Percentiles rank a stretch among this genome's conserved stretches.
These are phyloP conservation scores for Aureobasidium lini DNA, from an alignment of 2,329 filamentous ascomycete species.

Conservation along the genomic window DNA sequence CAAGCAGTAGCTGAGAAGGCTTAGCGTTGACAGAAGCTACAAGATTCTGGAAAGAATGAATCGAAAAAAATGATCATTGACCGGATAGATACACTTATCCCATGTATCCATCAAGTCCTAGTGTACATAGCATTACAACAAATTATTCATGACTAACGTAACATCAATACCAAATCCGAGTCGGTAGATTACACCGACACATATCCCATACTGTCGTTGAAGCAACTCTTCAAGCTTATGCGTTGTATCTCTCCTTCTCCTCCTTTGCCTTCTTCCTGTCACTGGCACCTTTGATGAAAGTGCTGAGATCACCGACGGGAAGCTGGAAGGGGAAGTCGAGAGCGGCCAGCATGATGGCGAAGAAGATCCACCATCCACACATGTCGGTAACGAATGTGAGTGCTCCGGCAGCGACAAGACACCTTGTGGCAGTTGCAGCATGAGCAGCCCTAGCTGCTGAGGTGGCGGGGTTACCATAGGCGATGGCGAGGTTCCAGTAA, in stretches of 20 bases:
- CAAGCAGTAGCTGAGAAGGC: too few relatives aligned
- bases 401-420: constrained; percentile 39
- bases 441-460: constrained; percentile 20
- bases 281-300: constrained; percentile 38
- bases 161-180: not conserved
- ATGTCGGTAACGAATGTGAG: constrained; percentile 42
- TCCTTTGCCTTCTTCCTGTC: constrained; percentile 27
- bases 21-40: too few relatives aligned
- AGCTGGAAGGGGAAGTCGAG: constrained; percentile 47
- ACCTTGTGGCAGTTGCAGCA: constrained; percentile 21
- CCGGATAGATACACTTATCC: too few relatives aligned
- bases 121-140: not conserved
- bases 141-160: not conserved
- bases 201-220: not conserved
- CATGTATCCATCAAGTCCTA: not conserved
- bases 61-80: too few relatives aligned
- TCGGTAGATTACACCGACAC: not conserved
- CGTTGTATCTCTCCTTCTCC: constrained; percentile 20
- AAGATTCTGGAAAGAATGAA: too few relatives aligned
- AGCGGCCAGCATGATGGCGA: constrained; percentile 46
- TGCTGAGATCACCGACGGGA: constrained; percentile 41
- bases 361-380: constrained; percentile 47
- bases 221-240: not conserved
- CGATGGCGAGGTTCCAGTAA: constrained; percentile 50
- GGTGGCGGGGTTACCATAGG: constrained; percentile 19